Percentiles rank a stretch among this genome's conserved stretches.
These are phyloP conservation scores for Suillus ampliporus DNA, from an alignment of 768 basidiomycete species.

Conservation along the genomic window DNA sequence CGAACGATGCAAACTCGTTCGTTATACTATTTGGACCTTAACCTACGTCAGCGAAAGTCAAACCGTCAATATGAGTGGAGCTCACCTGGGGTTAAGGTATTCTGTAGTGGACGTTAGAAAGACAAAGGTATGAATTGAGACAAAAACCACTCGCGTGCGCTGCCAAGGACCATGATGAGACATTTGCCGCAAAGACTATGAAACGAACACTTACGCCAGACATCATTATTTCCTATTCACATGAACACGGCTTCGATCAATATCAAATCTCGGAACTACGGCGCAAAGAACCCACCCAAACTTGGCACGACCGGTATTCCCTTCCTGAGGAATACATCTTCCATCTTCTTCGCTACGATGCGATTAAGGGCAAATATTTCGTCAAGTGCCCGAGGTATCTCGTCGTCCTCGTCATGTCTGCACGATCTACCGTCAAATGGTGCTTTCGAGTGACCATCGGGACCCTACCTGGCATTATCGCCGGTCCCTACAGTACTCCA, in stretches of 20 bases:
- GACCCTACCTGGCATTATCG: conserved; percentile 67
- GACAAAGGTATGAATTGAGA: conserved; percentile 5
- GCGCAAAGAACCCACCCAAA: conserved; percentile 56
- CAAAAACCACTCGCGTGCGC: conserved; percentile 56
- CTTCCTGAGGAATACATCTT: conserved; percentile 66
- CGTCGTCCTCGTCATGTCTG: conserved; percentile 86
- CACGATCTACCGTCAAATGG: not conserved
- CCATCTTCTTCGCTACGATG: conserved; percentile 70
- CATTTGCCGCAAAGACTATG: conserved; percentile 6
- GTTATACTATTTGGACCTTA: conserved; percentile 73
- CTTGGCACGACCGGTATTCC: conserved; percentile 84
- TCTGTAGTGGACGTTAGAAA: conserved; percentile 43
- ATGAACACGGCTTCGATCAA: conserved; percentile 1
- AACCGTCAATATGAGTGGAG: conserved; percentile 10
- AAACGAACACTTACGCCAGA: conserved; percentile 70
- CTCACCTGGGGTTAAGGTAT: conserved; percentile 68
- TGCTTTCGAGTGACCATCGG: not conserved
- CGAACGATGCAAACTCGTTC: conserved; percentile 71
- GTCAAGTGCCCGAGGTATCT: conserved; percentile 75
- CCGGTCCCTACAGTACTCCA: conserved; percentile 63
- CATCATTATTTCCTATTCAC: conserved; percentile 82
- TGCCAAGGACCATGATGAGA: conserved; percentile 26
- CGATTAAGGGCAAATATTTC: conserved; percentile 84
- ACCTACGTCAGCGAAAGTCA: conserved; percentile 16
- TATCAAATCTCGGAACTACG: conserved; percentile 1